Percentiles rank a stretch among this genome's conserved stretches.
phyloP scores from a whole-genome alignment of 495 filamentous ascomycete genomes.

The Halenospora varia region DNA sequence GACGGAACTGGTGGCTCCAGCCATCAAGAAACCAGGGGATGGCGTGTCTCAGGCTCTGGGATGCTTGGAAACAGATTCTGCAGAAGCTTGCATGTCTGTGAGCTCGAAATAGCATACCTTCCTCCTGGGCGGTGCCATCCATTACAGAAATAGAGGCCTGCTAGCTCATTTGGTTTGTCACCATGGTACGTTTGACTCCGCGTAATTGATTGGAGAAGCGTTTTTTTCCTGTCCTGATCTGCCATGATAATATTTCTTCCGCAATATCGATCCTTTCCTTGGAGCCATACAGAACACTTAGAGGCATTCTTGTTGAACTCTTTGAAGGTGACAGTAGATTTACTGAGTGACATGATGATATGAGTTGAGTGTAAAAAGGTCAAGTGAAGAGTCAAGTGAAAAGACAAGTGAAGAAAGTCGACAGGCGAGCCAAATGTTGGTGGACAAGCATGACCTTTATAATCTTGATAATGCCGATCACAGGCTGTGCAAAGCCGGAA shows the following conservation, averaged over 20 bases:
- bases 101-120: background rate
- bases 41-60: background rate
- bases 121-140: constrained; percentile 1
- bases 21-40: background rate
- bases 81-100: constrained; percentile 1
- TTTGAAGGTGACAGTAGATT: background rate
- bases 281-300: background rate
- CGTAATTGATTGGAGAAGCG: background rate
- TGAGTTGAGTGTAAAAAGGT: constrained; percentile 3
- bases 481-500: background rate
- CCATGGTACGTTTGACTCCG: background rate
- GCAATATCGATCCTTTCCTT: background rate
- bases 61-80: too few relatives aligned
- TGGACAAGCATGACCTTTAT: background rate
- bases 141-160: constrained; percentile 2
- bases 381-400: background rate
- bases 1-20: background rate
- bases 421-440: background rate
- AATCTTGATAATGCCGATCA: background rate
- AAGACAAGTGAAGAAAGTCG: too few relatives aligned
- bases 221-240: background rate
- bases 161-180: background rate
- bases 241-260: background rate
- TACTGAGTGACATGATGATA: background rate
- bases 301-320: background rate